Evolutionary conservation across 805 yeast species (phyloP), one percentile per base, ranked within the genome.

Genomic region (Torulaspora microellipsoides): DNA sequence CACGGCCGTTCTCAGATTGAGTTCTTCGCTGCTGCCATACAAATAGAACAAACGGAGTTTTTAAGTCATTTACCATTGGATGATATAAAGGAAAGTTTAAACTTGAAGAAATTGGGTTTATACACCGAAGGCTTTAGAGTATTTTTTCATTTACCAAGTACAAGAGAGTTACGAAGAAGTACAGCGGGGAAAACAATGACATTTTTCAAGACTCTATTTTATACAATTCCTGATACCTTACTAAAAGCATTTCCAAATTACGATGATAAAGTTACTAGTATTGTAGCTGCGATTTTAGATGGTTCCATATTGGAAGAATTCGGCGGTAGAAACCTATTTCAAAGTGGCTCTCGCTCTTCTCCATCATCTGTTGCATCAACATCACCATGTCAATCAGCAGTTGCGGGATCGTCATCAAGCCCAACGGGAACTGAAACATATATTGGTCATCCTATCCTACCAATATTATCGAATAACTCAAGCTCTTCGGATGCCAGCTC

Each of bases 81-180:
- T 27, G 45, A 51, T 13, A 42, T 47, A 6, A 38, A 47, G 12
- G 45, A 40, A 27, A 34, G 42, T 8, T 33, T 48, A 3, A 56
- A 53, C 31, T 38, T 54, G 4, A 47, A 52, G 27, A 54, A 60
- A n/a, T 40, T 69, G 31, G 57, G 59, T 30, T 56, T 69, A 31
- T 60, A 66, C 11, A 63, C 66, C 2, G 71, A 71, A 32, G 67
- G 70, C 20, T 56, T 69, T 36, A 63, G 62, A 49, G 49, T 62
- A 4, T 65, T 64, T 31, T 62, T 66, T 31, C 49, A 59, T 15
- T 52, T 60, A 31, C 67, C 66, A 2, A 51, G 59, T 13, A 51
- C 62, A 29, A 53, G 52, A 13, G 47, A 39, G n/a, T 38, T 59
- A 3, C 54, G 58, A 27, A 55, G 58, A 14, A 46, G 40, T n/a